Base-by-base conservation (phyloP, 805 yeast genomes). In the Yarrowia porcina region DNA sequence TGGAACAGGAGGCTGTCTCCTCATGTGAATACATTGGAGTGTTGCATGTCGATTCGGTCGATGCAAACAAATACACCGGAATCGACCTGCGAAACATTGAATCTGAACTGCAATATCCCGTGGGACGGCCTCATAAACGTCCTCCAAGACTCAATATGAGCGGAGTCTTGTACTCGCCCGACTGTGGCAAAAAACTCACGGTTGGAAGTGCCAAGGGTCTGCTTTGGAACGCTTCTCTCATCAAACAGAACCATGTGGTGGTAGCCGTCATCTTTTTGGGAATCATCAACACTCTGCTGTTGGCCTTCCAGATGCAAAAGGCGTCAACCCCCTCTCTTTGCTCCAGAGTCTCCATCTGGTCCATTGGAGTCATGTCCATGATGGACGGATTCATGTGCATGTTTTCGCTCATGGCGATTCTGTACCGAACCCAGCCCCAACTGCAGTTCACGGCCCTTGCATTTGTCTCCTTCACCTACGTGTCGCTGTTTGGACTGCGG, bases 121-220 rank as follows among this genome's bases (percentile, higher is more conserved):
- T 82, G n/a, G 97, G 97, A 0, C 77, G 88, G 65, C 97, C 97
- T 1, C 80, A 85, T 15, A 79, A 81, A 17, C 64, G 69, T 0
- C 70, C 86, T 5, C 97, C 97, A 0, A 69, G 73, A 0, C 66
- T 92, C 17, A 75, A 75, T 32, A 69, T 92, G 10, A 72, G 80
- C 1, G 90, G 87, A 7, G 66, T 90, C 13, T 64, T 90, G 18
- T 91, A 89, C 69, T 90, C 97, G 0, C 97, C 97, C 0, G 96
- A 92, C 71, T 92, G 98, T 77, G 96, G 92, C 0, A 70, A 87
- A 2, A 71, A 81, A 2, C 65, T 89, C 4, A 71, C 74, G 15
- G 35, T 44, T 11, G 39, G 30, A 20, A 23, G 3, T 4, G 63
- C 42, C 33, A 17, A 42, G 20, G 63, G 63, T 8, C 41, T 44